These are phyloP conservation scores for Kwoniella mangroviensis DNA, from an alignment of 768 basidiomycete genomes.

Conservation along the genomic window DNA sequence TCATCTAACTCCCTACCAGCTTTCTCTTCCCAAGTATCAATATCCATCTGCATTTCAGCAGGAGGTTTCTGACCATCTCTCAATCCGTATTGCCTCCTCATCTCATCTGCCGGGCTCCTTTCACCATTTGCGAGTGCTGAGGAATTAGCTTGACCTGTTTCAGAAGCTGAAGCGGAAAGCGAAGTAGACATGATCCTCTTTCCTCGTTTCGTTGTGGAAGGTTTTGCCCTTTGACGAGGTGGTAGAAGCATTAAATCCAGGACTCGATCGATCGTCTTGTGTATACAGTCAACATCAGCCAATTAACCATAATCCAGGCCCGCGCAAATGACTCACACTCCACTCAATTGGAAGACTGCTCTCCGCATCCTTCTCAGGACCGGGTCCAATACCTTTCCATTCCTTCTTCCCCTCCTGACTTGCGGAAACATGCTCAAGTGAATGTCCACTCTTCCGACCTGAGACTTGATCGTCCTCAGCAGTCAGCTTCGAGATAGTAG, in stretches of 20 bases:
- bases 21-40: slow-evolving; percentile 68
- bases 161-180: slow-evolving; percentile 31
- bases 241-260: slow-evolving; percentile 76
- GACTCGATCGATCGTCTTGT: slow-evolving; percentile 80
- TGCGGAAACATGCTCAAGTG: not conserved
- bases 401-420: slow-evolving; percentile 17
- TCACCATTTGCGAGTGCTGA: not conserved
- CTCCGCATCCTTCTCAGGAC: slow-evolving; percentile 68
- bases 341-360: slow-evolving; percentile 74
- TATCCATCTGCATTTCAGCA: slow-evolving; percentile 63
- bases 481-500: slow-evolving; percentile 47
- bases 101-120: slow-evolving; percentile 39
- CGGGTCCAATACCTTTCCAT: slow-evolving; percentile 60
- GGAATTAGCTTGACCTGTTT: slow-evolving; percentile 26
- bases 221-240: slow-evolving; percentile 55
- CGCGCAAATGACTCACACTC: slow-evolving; percentile 59
- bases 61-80: slow-evolving; percentile 69
- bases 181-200: slow-evolving; percentile 31
- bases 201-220: slow-evolving; percentile 18
- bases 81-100: slow-evolving; percentile 16
- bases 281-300: not conserved
- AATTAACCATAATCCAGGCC: no score
- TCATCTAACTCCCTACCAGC: slow-evolving; percentile 60
- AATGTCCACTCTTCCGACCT: slow-evolving; percentile 52
- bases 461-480: slow-evolving; percentile 56